Evolutionary conservation across 1,139 yeast genomes (phyloP).

Genomic region (Lipomyces yarrowii): DNA sequence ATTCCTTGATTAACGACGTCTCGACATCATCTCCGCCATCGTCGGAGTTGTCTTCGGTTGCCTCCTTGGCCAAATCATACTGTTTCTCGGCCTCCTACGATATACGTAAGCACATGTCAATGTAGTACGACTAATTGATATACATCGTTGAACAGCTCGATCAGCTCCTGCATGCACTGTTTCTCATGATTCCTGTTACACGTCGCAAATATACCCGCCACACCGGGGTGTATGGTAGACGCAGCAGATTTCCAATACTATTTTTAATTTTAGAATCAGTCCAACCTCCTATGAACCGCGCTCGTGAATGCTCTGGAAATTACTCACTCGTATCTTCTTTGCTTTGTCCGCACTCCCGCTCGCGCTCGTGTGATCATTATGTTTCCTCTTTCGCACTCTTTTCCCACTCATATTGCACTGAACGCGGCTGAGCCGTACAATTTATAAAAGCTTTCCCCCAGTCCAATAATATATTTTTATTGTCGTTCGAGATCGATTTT

Average conservation of each 20-base stretch:
- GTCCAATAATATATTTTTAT: not conserved
- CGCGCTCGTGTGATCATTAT: not conserved
- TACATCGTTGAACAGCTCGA: slow-evolving; percentile 30
- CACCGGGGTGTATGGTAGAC: slow-evolving; percentile 32
- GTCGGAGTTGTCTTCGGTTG: slow-evolving; percentile 11
- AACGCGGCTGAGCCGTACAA: not conserved
- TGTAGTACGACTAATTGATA: not conserved
- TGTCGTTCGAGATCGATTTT: not conserved
- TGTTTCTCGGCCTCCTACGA: slow-evolving; percentile 24
- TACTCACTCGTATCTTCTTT: not conserved
- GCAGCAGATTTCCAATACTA: slow-evolving; percentile 24
- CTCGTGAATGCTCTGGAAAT: not conserved
- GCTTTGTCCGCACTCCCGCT: not conserved
- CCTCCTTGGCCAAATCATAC: slow-evolving; percentile 17
- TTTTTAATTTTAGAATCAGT: not conserved
- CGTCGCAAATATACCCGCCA: slow-evolving; percentile 33
- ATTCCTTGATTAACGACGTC: slow-evolving; percentile 32
- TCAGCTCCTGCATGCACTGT: slow-evolving; percentile 30
- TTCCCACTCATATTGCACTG: not conserved
- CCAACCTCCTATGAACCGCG: not conserved
- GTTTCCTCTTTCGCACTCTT: not conserved
- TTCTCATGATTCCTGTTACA: slow-evolving; percentile 30
- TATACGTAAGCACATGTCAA: not conserved
- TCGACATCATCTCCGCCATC: slow-evolving; percentile 31
- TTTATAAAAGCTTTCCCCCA: not conserved